Conservation (phyloP, 2,329 filamentous ascomycete genomes). For the Xylariaceae sp. region DNA sequence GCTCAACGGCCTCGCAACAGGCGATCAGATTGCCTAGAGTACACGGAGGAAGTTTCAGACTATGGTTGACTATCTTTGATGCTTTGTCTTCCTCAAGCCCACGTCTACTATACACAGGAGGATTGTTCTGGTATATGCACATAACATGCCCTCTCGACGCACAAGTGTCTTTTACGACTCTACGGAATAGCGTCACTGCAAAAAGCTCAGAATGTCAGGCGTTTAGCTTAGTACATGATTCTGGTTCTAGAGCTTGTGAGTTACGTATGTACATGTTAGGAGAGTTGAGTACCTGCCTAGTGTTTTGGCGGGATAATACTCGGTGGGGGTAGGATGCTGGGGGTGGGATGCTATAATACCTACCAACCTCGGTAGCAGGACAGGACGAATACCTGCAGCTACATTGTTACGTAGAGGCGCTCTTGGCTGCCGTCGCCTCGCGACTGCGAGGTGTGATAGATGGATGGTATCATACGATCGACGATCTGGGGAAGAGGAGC, state of each 20-base stretch:
- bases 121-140: conserved; percentile 5
- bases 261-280: not conserved
- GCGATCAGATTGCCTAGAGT: not conserved
- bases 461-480: not conserved
- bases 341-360: not conserved
- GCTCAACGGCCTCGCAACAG: conserved; percentile 1
- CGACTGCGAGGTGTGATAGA: not conserved
- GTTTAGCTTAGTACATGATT: conserved; percentile 1
- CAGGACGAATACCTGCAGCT: not conserved
- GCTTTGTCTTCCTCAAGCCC: conserved; percentile 12
- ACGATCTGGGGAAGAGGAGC: not conserved
- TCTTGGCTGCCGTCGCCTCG: not conserved
- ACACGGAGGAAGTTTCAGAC: conserved; percentile 3
- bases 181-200: not conserved
- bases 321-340: not conserved
- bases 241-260: not conserved
- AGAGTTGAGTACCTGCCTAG: not conserved
- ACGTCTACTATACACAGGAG: conserved; percentile 10
- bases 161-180: not conserved
- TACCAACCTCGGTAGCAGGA: too few species aligned
- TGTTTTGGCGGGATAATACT: not conserved
- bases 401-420: not conserved
- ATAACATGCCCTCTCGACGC: conserved; percentile 3
- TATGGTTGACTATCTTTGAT: not conserved
- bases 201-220: conserved; percentile 5